phyloP scores from a whole-genome alignment of 2,329 filamentous ascomycete species.

The Colletotrichum sp. region DNA sequence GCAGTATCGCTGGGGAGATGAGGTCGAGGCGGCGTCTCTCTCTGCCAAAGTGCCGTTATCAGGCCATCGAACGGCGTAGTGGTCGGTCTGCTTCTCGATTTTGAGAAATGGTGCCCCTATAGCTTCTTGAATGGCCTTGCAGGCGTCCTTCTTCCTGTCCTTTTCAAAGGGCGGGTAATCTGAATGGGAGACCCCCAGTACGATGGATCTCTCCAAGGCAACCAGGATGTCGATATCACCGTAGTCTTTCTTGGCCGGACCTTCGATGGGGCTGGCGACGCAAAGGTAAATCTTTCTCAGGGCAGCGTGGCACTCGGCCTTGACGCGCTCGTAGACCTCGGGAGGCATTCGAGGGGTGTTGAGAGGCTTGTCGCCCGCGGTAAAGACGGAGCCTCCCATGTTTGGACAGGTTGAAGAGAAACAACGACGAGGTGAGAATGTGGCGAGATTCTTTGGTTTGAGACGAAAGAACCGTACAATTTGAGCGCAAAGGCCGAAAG shows the following conservation, averaged over 20 bases:
- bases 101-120: slow-evolving; percentile 52
- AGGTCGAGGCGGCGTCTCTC: neutral
- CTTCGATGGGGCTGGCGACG: slow-evolving; percentile 69
- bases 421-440: neutral
- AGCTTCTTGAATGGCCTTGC: slow-evolving; percentile 12
- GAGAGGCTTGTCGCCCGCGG: slow-evolving; percentile 49
- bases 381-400: slow-evolving; percentile 73
- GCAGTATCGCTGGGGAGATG: slow-evolving; percentile 42
- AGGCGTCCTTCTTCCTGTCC: neutral
- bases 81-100: slow-evolving; percentile 29
- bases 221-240: slow-evolving; percentile 80
- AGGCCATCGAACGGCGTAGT: slow-evolving; percentile 64
- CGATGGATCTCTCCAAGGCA: slow-evolving; percentile 33
- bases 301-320: slow-evolving; percentile 45
- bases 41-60: neutral
- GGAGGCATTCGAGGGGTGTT: slow-evolving; percentile 70
- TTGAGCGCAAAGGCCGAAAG: neutral
- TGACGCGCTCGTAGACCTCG: slow-evolving; percentile 59
- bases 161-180: neutral
- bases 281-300: slow-evolving; percentile 57
- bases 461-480: neutral
- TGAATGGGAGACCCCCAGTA: neutral
- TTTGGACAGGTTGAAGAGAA: neutral
- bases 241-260: slow-evolving; percentile 68
- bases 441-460: neutral